Evolutionary conservation across 257 asterid genomes (phyloP).

Genomic region (Solanum virginianum): DNA sequence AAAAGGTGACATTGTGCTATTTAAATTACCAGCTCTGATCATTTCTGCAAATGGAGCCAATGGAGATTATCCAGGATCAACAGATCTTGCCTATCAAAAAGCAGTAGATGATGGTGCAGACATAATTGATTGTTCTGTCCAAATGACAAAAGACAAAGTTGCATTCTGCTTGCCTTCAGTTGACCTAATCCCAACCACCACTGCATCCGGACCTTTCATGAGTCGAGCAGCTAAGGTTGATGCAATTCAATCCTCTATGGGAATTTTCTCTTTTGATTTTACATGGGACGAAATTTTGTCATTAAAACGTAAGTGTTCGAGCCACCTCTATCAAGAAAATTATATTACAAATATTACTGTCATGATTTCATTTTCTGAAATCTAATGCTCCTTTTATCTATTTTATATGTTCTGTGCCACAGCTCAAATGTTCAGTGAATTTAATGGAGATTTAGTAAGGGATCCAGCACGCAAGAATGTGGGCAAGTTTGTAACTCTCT

Average conservation of each 20-base stretch:
- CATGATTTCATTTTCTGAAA: not conserved
- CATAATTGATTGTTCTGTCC: slow-evolving; percentile 83
- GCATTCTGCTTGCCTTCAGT: slow-evolving; percentile 70
- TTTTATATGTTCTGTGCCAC: not conserved
- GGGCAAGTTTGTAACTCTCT: slow-evolving; percentile 4
- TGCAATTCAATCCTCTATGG: slow-evolving; percentile 42
- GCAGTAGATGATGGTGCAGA: slow-evolving; percentile 70
- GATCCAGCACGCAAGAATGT: not conserved
- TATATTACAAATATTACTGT: not conserved
- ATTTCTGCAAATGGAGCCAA: slow-evolving; percentile 79
- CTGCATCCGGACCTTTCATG: slow-evolving; percentile 49
- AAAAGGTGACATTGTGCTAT: not conserved
- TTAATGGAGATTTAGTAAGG: not conserved
- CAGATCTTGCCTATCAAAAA: slow-evolving; percentile 81
- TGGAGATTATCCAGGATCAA: slow-evolving; percentile 68
- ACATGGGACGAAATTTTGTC: slow-evolving; percentile 47
- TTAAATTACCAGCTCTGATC: not conserved
- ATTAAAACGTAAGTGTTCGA: not conserved
- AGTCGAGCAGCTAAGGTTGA: slow-evolving; percentile 23
- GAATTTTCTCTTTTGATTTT: slow-evolving; percentile 79
- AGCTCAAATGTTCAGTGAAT: not conserved
- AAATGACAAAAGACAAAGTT: slow-evolving; percentile 73
- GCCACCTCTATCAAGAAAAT: not conserved
- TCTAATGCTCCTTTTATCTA: not conserved
- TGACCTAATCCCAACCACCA: slow-evolving; percentile 67